Base-by-base conservation (phyloP, 192 early-diverging fungal species). In the Funneliformis mosseae region DNA sequence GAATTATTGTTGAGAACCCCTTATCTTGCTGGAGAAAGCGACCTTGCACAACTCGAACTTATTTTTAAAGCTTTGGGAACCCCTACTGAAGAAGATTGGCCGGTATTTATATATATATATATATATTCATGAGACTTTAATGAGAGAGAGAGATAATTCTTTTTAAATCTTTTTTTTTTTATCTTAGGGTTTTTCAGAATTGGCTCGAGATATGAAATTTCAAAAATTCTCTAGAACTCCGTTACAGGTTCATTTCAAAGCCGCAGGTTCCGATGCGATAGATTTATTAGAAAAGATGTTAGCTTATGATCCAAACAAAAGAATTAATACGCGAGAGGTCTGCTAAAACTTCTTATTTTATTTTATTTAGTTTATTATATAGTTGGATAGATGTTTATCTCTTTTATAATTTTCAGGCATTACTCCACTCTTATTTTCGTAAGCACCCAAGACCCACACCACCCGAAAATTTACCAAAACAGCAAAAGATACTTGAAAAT, bases 1-100 rank as follows among this genome's bases (percentile, higher is more conserved):
- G 98, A 99, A 79, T 91, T 99, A 16, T 90, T 98, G 89, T 83
- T 98, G 78, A 90, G 98, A 28, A 91, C 92, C 14, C 97, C 98
- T 4, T 98, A 95, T 80, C 80, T 99, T 43, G 91, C 98, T 0
- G 95, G 91, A 46, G 93, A 94, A n/a, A 85, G 91, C 0, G 94
- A 96, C 69, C 83, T 96, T 84, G 92, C 91, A 50, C 94, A 95
- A 79, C 84, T 96, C 18, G 90, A 88, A 8, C 90, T 89, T 1
- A 96, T 94, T 43, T 94, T 96, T 82, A 87, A 88, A 81, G 95
- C 94, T 5, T 84, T 95, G 23, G 95, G 95, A 48, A 96, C 95
- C 23, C 95, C 95, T 0, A 91, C 92, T 0, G 93, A 94, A 68
- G 86, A 88, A n/a, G 93, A 94, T 38, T 96, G 95, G 95, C 94